phyloP scores from a whole-genome alignment of 305 asterid species.

The Solanum hybrid region DNA sequence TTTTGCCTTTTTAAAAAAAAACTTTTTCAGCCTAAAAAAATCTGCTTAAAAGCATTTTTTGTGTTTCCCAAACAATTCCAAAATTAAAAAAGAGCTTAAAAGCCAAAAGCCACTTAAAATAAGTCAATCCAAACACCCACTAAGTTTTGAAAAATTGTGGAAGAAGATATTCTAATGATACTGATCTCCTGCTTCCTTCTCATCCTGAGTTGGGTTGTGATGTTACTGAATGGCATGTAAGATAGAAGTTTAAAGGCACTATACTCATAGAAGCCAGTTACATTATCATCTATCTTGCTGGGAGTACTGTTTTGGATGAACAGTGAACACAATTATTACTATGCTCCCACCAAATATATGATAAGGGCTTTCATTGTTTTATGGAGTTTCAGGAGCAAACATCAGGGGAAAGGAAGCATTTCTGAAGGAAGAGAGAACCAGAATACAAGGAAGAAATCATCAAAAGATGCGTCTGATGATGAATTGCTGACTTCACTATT shows the following conservation, averaged over 20 bases:
- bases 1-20: background rate
- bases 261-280: background rate
- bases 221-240: background rate
- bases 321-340: background rate
- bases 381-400: constrained; percentile 34
- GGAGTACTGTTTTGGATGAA: background rate
- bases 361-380: constrained; percentile 10
- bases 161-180: background rate
- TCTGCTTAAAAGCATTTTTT: background rate
- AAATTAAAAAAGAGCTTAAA: background rate
- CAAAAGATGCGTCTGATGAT: constrained; percentile 41
- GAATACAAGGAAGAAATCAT: constrained; percentile 24
- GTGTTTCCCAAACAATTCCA: background rate
- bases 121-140: background rate
- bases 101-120: background rate
- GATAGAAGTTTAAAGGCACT: background rate
- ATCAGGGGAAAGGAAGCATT: constrained; percentile 25
- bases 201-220: background rate
- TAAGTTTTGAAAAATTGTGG: background rate
- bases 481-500: constrained; percentile 45
- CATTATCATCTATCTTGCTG: background rate
- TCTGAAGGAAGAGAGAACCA: constrained; percentile 21
- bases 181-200: background rate
- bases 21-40: background rate
- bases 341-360: constrained; percentile 3